Evolutionary conservation across 2,329 filamentous ascomycete genomes (phyloP), one percentile per base, ranked within the genome.

Genomic region (Pseudogymnoascus sp.): DNA sequence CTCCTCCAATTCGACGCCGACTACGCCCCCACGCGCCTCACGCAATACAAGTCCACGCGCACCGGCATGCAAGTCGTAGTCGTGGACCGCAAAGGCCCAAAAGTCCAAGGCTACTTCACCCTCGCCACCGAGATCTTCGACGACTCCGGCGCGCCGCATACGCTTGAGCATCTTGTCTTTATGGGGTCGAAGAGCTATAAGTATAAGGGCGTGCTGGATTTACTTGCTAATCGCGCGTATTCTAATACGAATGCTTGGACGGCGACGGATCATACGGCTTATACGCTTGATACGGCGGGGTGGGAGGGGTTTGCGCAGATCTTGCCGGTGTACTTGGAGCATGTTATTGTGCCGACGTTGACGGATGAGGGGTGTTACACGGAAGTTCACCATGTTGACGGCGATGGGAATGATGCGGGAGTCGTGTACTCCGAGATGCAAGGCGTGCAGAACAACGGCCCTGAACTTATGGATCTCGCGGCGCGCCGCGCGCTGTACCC

Each of bases 341-440:
- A 99, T 77, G 83, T 99, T 34, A 85, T 99, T 66, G 80, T 96
- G 7, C 95, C 95, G 0, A 96, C 91, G 6, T 81, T 99, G 65
- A 97, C 93, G 0, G 93, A 99, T 75, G 89, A 93, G 63, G 91
- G 87, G 10, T 97, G 96, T 73, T 89, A 93, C 68, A 99, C 95
- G 2, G 95, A 99, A 75, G 95, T 99, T 1, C 92, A 96, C 78
- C 95, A 99, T 74, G 85, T 99, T 63, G 91, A 99, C 73, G 93
- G 91, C 14, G 86, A 90, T 68, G 95, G 95, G 63, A 89, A 97
- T 67, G 95, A 99, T 81, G 95, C 95, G 44, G 95, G 92, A 66
- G 93, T 97, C 1, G 95, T 99, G 7, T 99, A 99, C 76, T 97
- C 93, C 0, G 95, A 99, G 77, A 99, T 99, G 95, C 95, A 99